Evolutionary conservation across 2,329 filamentous ascomycete species (phyloP), one percentile per base, ranked within the genome.

Genomic region (Teratosphaeria destructans): DNA sequence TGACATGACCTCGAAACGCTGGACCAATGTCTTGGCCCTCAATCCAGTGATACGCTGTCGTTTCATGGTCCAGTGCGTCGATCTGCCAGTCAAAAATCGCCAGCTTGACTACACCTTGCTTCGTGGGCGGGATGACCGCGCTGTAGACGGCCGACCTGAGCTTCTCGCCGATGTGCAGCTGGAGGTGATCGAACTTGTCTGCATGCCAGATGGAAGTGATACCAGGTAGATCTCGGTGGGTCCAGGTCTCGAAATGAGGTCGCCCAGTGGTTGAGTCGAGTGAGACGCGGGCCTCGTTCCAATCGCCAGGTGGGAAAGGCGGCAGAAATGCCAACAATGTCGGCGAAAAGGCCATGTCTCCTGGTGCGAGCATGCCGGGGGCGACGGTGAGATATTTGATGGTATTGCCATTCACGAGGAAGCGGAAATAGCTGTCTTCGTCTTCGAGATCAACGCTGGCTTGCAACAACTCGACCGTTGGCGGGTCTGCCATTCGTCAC

Each of bases 321-420:
- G 76, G 75, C 10, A 79, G 68, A 11, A 67, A 59, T 5, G 70
- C 49, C 37, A 74, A 61, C 29, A 77, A 63, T 10, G 63, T 57
- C 12, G 73, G 73, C 8, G 19, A 26, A 27, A 49, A 57, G 5
- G 32, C 39, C 58, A 74, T 66, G 57, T 75, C 71, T 39, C 72
- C 68, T 19, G 58, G 59, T 32, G 68, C 66, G 54, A 72, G 70
- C 3, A 73, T 57, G 56, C 73, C 71, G 11, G 70, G 61, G 8
- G 73, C 73, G 32, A 78, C 68, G 12, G 70, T 74, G 35, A 78
- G 64, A 61, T 78, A 77, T 66, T 76, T 77, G 66, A 78, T 67
- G 57, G 70, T 59, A 26, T 67, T 68, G 27, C 63, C 64, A 60
- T 74, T 67, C 35, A 76, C 68, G 1, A 77, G 68, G 56, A 76